Base-by-base conservation (phyloP, 2,329 filamentous ascomycete species). In the Colletotrichum australisinense region DNA sequence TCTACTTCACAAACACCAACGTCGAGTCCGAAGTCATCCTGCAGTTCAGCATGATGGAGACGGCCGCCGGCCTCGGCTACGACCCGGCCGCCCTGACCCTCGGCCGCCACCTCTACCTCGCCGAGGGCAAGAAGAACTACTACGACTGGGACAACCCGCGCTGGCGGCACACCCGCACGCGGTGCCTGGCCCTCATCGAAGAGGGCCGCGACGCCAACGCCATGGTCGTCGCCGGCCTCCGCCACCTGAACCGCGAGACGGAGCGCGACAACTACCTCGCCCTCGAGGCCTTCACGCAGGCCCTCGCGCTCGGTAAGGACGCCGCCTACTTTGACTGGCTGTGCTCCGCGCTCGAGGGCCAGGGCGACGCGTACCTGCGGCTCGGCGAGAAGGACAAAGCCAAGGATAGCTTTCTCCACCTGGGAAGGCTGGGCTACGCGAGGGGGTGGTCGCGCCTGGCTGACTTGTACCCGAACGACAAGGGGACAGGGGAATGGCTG, bases 131-230 rank as follows among this genome's bases (percentile, higher is more conserved):
- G 1, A 57, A 30, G 5, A n/a, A 32, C 38, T 60, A 76, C 32
- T 55, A 62, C 11, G 81, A 78, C 71, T 76, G 76, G 19, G 63
- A 71, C 14, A 63, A 65, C 11, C 56, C 74, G 5, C 69, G 71
- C n/a, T 73, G 79, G 14, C 66, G 28, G 7, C 68, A 67, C 5
- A 63, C 77, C 3, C 79, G 82, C 63, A 63, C 72, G 1, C 79
- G 78, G 19, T 83, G 83, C 75, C 77, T 75, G 73, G 63, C 78
- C 30, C 74, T 85, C 11, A 76, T 83, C 32, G 56, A 75, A 14
- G 68, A 74, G 35, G 79, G 77, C 30, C 77, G 75, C n/a, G 78
- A 85, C 49, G 76, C 81, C 4, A 77, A 85, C 57, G 84, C 82
- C 38, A 76, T 84, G 26, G 79, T 80, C 4, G 76, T 79, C 9